Conservation (phyloP, 345 rosid genomes). For the Eucalyptus decipiens region DNA sequence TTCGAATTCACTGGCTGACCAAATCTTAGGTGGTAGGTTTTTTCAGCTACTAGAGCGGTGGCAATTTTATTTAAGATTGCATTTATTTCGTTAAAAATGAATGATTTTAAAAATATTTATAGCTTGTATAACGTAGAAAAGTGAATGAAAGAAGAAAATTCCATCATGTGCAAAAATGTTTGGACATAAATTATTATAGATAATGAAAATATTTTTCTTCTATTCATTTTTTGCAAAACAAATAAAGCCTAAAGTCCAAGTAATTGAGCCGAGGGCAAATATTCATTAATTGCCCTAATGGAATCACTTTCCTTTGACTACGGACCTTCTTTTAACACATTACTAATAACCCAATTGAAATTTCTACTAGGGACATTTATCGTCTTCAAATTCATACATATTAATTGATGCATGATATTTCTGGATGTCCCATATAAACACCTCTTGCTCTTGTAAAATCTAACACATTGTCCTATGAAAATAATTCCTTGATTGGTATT, state of each 20-base stretch:
- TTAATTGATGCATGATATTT: not conserved
- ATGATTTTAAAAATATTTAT: not conserved
- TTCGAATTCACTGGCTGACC: not conserved
- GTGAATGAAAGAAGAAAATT: not conserved
- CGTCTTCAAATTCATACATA: not conserved
- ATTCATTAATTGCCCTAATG: too few species aligned
- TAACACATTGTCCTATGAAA: not conserved
- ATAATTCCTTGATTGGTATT: not conserved
- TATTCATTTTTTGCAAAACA: not conserved
- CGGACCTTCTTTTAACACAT: not conserved
- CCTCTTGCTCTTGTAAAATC: not conserved
- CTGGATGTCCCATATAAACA: not conserved
- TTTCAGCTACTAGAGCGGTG: not conserved
- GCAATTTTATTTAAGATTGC: not conserved
- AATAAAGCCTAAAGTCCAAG: not conserved
- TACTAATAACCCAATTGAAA: not conserved
- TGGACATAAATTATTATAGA: not conserved
- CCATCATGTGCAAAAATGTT: rapidly evolving
- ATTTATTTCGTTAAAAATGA: rapidly evolving
- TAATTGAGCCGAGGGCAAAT: not conserved
- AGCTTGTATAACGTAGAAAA: not conserved
- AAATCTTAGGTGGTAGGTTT: not conserved
- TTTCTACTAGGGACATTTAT: not conserved
- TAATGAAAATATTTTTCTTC: not conserved
- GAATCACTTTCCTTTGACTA: not conserved